phyloP scores from a whole-genome alignment of 1,284 basidiomycete genomes.

The Cerioporus squamosus region DNA sequence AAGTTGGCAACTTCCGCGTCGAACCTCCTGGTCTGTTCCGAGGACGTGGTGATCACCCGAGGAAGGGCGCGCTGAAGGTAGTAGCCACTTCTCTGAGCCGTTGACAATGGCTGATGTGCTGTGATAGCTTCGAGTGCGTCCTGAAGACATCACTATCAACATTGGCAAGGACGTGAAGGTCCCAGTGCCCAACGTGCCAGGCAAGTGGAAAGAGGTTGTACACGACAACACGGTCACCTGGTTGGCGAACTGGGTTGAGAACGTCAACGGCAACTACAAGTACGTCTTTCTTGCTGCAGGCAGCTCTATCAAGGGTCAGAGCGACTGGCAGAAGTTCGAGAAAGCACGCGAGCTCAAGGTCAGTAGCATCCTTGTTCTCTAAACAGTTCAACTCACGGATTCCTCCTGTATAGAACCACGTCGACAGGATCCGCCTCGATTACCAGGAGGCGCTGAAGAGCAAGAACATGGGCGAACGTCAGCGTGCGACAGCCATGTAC shows the following conservation, averaged over 20 bases:
- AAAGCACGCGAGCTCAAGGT: slow-evolving; percentile 96
- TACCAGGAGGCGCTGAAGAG: slow-evolving; percentile 85
- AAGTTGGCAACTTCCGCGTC: slow-evolving; percentile 97
- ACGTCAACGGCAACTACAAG: slow-evolving; percentile 90
- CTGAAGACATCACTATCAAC: slow-evolving; percentile 95
- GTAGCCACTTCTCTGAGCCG: slow-evolving; percentile 18
- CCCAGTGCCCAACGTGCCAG: slow-evolving; percentile 87
- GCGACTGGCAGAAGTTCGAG: slow-evolving; percentile 95
- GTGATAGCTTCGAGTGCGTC: slow-evolving; percentile 77
- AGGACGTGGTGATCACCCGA: slow-evolving; percentile 98
- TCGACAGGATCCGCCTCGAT: slow-evolving; percentile 87
- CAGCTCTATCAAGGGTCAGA: slow-evolving; percentile 94
- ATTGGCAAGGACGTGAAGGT: slow-evolving; percentile 77
- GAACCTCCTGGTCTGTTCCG: slow-evolving; percentile 98
- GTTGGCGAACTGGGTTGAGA: slow-evolving; percentile 98
- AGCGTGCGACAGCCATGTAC: slow-evolving; percentile 96
- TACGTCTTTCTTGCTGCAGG: slow-evolving; percentile 96
- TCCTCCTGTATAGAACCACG: slow-evolving; percentile 67
- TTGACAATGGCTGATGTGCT: slow-evolving; percentile 7
- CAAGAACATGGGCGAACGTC: slow-evolving; percentile 91
- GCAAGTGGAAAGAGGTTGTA: slow-evolving; percentile 84
- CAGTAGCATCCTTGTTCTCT: slow-evolving; percentile 15
- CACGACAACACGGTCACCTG: slow-evolving; percentile 97
- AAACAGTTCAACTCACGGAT: neutral
- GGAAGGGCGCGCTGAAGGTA: slow-evolving; percentile 96